Conservation (phyloP, 768 basidiomycete genomes). For the Strobilomyces dryophilus region DNA sequence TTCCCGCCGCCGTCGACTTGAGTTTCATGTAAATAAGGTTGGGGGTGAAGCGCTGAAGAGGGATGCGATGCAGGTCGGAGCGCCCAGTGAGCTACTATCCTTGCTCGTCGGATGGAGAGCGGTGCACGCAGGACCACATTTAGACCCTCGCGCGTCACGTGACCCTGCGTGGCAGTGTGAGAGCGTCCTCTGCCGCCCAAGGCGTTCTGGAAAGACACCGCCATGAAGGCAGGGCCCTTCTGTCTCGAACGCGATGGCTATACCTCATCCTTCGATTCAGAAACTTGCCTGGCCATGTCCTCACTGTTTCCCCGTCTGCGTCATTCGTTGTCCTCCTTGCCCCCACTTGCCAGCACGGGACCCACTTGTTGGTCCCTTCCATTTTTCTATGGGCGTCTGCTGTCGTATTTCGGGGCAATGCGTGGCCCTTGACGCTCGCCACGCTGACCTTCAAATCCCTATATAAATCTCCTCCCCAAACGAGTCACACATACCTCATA, state of each 20-base stretch:
- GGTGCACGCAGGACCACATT: constrained; percentile 1
- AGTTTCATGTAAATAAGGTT: background rate
- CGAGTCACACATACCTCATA: constrained; percentile 10
- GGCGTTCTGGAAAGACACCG: constrained; percentile 21
- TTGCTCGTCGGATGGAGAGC: constrained; percentile 16
- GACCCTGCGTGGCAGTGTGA: constrained; percentile 11
- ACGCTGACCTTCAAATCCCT: constrained; percentile 8
- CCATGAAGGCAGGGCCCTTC: background rate
- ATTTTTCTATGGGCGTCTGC: constrained; percentile 10
- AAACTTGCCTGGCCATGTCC: constrained; percentile 3
- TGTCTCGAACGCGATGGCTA: constrained; percentile 4
- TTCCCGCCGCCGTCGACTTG: background rate
- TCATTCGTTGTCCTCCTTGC: background rate
- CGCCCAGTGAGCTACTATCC: constrained; percentile 10
- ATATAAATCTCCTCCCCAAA: constrained; percentile 16
- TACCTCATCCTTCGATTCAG: constrained; percentile 9
- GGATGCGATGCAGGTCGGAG: constrained; percentile 8
- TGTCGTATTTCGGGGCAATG: background rate
- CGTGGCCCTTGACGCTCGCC: constrained; percentile 8
- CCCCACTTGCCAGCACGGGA: background rate
- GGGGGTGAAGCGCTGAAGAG: background rate
- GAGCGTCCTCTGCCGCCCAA: background rate
- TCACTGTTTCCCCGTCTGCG: constrained; percentile 1
- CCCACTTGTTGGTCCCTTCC: background rate
- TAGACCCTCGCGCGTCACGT: constrained; percentile 10